phyloP scores from a whole-genome alignment of 2,329 filamentous ascomycete genomes.

The Ophiognomonia clavigignenti-juglandacearum region DNA sequence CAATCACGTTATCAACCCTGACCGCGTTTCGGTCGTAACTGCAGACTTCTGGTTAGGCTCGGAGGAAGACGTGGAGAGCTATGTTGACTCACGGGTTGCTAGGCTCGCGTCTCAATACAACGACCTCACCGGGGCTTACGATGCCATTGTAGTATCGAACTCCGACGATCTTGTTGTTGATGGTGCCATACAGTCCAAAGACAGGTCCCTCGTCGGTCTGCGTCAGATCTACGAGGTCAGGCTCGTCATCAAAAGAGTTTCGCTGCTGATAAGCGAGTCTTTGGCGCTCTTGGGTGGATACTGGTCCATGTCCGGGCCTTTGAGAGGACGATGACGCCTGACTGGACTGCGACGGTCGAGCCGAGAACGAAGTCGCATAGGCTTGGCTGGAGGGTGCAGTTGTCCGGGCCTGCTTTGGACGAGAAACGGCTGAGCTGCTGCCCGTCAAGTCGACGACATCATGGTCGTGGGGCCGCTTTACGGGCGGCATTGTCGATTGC shows the following conservation, averaged over 20 bases:
- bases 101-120: constrained; percentile 56
- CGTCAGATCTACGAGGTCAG: constrained; percentile 37
- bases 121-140: constrained; percentile 53
- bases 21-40: constrained; percentile 71
- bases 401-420: constrained; percentile 16
- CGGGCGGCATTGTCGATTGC: constrained; percentile 7
- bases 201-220: constrained; percentile 36
- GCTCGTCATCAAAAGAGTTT: constrained; percentile 25
- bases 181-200: constrained; percentile 43
- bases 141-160: constrained; percentile 53
- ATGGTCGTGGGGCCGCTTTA: constrained; percentile 33
- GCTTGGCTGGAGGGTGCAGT: constrained; percentile 18
- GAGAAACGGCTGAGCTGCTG: constrained; percentile 23
- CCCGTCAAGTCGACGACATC: constrained; percentile 39
- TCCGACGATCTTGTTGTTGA: constrained; percentile 54
- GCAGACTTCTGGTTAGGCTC: neutral
- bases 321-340: constrained; percentile 4
- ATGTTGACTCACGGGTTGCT: constrained; percentile 37
- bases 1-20: constrained; percentile 70
- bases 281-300: constrained; percentile 1
- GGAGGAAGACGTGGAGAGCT: neutral
- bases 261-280: neutral
- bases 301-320: neutral
- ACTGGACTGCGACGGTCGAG: neutral
- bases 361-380: neutral